These are phyloP conservation scores for Aspergillus neoniger DNA, from an alignment of 2,329 filamentous ascomycete genomes.

Conservation along the genomic window DNA sequence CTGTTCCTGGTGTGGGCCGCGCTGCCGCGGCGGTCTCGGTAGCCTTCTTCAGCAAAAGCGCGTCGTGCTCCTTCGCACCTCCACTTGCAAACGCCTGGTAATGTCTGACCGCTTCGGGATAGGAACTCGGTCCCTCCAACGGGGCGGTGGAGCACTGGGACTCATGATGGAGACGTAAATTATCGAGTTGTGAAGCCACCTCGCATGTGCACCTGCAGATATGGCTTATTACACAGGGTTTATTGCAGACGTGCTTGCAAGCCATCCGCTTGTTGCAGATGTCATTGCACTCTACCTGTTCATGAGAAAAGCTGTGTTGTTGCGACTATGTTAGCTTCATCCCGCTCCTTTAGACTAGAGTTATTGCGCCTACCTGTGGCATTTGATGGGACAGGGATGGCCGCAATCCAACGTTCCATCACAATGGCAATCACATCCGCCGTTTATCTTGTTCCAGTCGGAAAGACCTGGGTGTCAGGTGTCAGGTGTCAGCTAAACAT, in stretches of 20 bases:
- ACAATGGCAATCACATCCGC: conserved; percentile 56
- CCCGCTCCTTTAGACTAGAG: background rate
- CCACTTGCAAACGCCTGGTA: conserved; percentile 36
- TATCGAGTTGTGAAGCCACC: background rate
- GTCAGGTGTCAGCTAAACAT: conserved; percentile 14
- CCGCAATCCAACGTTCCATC: conserved; percentile 50
- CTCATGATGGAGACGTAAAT: background rate
- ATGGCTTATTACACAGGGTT: conserved; percentile 31
- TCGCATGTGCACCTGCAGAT: conserved; percentile 36
- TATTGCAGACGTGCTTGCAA: conserved; percentile 44
- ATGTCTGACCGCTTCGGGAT: conserved; percentile 10
- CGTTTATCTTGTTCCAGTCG: conserved; percentile 57
- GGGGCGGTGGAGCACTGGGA: background rate
- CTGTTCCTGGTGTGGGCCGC: background rate
- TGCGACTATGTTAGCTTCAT: background rate
- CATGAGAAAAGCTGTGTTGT: conserved; percentile 38
- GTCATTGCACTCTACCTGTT: conserved; percentile 37
- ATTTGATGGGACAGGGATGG: conserved; percentile 54
- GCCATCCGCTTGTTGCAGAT: conserved; percentile 35
- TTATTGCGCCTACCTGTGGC: conserved; percentile 50
- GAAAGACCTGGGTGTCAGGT: conserved; percentile 41
- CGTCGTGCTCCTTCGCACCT: conserved; percentile 33
- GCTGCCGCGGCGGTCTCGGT: background rate
- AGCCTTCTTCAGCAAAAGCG: conserved; percentile 20
- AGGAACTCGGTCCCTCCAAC: background rate